Base-by-base conservation (phyloP, 306 rosid species). In the Nissolia schottii region DNA sequence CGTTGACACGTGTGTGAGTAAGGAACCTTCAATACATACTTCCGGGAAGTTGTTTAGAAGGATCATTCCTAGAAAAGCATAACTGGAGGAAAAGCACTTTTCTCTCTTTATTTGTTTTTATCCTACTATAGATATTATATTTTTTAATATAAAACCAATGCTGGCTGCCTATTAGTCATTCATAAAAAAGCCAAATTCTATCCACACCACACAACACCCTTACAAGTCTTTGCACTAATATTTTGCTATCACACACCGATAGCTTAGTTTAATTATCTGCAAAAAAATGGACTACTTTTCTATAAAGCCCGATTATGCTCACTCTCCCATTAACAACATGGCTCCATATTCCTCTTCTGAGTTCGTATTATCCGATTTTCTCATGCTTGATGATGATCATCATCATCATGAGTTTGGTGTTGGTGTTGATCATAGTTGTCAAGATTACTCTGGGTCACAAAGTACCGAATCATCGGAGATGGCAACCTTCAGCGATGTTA, bases 201-300 rank as follows among this genome's bases (percentile, higher is more conserved):
- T 55, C 49, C 15, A 34, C 46, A 19, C 29, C 46, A 22, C 13
- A n/a, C n/a, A n/a, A n/a, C n/a, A n/a, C n/a, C n/a, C n/a, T n/a
- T n/a, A n/a, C n/a, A n/a, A n/a, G 45, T 63, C 61, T 63, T 76
- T 32, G 29, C 48, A 14, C 32, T 61, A 1, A 35, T 45, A 49
- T 19, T 18, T 81, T 13, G n/a, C 49, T 19, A 46, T 6, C 59
- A 51, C 45, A 25, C 32, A 14, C n/a, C 15, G 37, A 7, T 11
- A 5, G 3, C 56, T 38, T 29, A 22, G 28, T 46, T 64, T 16
- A 35, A 10, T 45, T 15, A 34, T 22, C 10, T 64, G 43, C 54
- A 54, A n/a, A n/a, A n/a, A n/a, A n/a, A 87, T 87, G 92, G 87
- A 84, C 41, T 76, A 51, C 69, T 85, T 65, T 79, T 80, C 65